Evolutionary conservation across 345 rosid species (phyloP).

Genomic region (Anastatica hierochuntica): DNA sequence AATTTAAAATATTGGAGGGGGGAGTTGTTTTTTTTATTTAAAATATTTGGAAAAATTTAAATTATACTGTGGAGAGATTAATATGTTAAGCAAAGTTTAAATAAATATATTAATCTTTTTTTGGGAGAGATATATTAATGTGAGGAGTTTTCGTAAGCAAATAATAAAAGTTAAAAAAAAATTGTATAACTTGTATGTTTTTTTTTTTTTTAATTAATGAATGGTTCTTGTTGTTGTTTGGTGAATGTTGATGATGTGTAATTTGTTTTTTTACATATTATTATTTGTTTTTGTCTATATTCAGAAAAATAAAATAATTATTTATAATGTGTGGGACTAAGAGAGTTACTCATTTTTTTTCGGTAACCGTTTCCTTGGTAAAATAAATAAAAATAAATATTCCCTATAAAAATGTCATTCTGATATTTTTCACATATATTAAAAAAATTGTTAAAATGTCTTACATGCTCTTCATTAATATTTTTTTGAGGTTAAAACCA

Average conservation of each 20-base stretch:
- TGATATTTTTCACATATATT: no score
- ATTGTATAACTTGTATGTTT: slow-evolving; percentile 5
- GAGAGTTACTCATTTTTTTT: background rate
- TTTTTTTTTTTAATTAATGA: background rate
- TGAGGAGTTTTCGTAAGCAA: no score
- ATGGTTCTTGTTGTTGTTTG: slow-evolving; percentile 16
- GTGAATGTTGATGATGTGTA: slow-evolving; percentile 1
- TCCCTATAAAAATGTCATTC: no score
- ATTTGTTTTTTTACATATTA: slow-evolving; percentile 20
- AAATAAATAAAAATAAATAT: no score
- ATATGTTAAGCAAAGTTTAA: background rate
- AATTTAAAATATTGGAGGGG: slow-evolving; percentile 25
- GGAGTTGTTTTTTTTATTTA: slow-evolving; percentile 1
- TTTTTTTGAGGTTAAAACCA: no score
- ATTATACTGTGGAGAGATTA: slow-evolving; percentile 11
- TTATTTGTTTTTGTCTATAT: background rate
- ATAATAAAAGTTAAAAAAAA: no score
- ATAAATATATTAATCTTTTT: slow-evolving; percentile 17
- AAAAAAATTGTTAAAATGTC: no score
- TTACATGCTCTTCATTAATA: no score
- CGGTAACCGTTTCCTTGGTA: background rate
- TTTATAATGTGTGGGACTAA: background rate
- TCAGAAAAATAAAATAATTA: no score
- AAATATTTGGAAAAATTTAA: no score
- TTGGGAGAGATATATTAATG: background rate